Percentiles rank a stretch among this genome's conserved stretches.
These are phyloP conservation scores for Tulasnella sp. DNA, from an alignment of 768 basidiomycete species.

Conservation along the genomic window DNA sequence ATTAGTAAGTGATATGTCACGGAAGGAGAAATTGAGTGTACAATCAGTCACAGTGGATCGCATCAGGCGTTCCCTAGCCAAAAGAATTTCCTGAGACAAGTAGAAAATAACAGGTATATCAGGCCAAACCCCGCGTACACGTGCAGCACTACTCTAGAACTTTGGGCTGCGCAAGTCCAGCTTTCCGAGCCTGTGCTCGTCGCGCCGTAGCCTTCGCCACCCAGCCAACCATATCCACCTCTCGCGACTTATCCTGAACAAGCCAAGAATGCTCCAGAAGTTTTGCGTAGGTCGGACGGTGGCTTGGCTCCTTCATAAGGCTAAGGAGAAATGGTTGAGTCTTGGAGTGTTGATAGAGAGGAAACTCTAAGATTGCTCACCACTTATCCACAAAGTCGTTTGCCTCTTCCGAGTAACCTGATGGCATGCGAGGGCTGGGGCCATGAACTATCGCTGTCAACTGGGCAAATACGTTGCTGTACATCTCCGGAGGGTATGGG, in stretches of 20 bases:
- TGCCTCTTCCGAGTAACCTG: slow-evolving; percentile 53
- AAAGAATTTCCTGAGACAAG: too few relatives aligned
- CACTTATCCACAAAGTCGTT: slow-evolving; percentile 75
- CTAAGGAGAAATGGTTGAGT: slow-evolving; percentile 4
- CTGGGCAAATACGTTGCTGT: slow-evolving; percentile 94
- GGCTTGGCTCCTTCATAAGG: slow-evolving; percentile 67
- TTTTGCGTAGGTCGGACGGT: slow-evolving; percentile 72
- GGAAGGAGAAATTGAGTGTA: background rate
- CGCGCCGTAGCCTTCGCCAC: slow-evolving; percentile 35
- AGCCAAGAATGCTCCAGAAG: slow-evolving; percentile 79
- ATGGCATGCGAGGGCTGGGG: slow-evolving; percentile 78
- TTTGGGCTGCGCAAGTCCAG: background rate
- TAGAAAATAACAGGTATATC: too few relatives aligned
- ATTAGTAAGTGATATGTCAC: too few relatives aligned
- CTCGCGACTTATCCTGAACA: slow-evolving; percentile 39
- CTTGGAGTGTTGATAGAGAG: background rate
- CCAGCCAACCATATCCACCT: slow-evolving; percentile 83
- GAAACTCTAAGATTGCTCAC: slow-evolving; percentile 23
- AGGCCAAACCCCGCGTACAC: too few relatives aligned
- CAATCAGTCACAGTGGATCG: too few relatives aligned
- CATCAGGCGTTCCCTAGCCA: too few relatives aligned
- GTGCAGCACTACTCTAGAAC: background rate
- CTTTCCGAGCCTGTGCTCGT: slow-evolving; percentile 14
- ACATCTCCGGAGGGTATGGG: slow-evolving; percentile 96
- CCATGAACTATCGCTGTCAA: slow-evolving; percentile 94